These are phyloP conservation scores for Podospora tetraspora DNA, from an alignment of 495 filamentous ascomycete genomes.

Conservation along the genomic window DNA sequence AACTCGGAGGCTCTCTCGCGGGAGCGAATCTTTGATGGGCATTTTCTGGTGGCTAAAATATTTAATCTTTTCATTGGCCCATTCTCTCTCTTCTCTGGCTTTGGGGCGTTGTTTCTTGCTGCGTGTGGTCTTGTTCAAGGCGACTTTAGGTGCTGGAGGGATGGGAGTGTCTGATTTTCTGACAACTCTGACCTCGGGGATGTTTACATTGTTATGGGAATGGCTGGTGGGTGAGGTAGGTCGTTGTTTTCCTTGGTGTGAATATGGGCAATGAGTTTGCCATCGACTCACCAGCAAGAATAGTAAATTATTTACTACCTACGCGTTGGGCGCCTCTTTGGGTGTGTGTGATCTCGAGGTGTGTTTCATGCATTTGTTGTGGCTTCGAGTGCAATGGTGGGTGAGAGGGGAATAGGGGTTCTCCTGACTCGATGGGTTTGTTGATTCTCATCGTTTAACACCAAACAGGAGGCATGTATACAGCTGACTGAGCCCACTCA, in stretches of 20 bases:
- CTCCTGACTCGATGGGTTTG: neutral
- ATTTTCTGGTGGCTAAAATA: neutral
- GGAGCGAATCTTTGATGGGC: neutral
- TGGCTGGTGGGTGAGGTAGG: neutral
- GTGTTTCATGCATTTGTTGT: neutral
- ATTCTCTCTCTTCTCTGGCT: neutral
- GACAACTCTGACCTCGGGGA: too few species aligned
- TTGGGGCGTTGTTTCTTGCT: neutral
- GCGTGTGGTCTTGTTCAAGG: neutral
- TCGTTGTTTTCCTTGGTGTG: neutral
- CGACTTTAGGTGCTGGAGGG: neutral
- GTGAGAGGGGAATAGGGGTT: neutral
- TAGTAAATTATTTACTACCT: neutral
- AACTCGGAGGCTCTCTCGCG: neutral
- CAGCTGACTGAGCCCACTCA: neutral
- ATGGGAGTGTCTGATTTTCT: neutral
- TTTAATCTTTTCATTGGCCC: neutral
- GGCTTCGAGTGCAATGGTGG: neutral
- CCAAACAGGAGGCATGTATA: neutral
- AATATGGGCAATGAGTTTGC: neutral
- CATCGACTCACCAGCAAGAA: neutral
- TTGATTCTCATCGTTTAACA: neutral
- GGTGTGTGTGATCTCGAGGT: neutral
- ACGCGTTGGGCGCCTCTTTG: neutral
- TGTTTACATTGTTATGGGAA: neutral